Percentiles rank a stretch among this genome's conserved stretches.
These are phyloP conservation scores for Pestalotiopsis sp. DNA, from an alignment of 2,329 filamentous ascomycete species.

Conservation along the genomic window DNA sequence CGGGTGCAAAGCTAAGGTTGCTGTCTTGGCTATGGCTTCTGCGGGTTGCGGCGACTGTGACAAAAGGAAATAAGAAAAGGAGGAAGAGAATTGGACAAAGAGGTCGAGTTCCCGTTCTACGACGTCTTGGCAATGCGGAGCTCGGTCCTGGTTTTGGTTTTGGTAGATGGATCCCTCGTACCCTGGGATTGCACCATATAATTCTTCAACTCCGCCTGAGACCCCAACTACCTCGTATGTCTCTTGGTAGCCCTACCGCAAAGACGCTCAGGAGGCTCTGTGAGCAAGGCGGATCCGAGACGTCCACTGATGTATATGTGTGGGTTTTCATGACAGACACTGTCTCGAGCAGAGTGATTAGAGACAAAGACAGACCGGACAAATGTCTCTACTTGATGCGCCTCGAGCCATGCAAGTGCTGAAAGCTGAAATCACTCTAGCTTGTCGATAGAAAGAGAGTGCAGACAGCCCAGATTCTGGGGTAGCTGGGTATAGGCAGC, in stretches of 20 bases:
- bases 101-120: neutral
- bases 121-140: constrained; percentile 6
- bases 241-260: neutral
- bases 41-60: neutral
- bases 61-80: constrained; percentile 1
- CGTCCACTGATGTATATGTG: neutral
- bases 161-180: neutral
- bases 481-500: neutral
- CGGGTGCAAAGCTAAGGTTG: constrained; percentile 1
- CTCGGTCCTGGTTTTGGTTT: neutral
- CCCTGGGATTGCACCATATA: neutral
- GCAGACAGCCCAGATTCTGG: neutral
- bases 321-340: neutral
- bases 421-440: neutral
- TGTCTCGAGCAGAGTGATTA: neutral
- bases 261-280: neutral
- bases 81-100: neutral
- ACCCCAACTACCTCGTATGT: neutral
- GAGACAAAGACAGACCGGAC: neutral
- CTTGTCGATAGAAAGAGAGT: neutral
- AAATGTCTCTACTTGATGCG: neutral
- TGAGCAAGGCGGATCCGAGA: neutral
- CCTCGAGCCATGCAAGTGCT: neutral
- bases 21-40: neutral
- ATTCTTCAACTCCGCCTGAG: too few species aligned